phyloP scores from a whole-genome alignment of 495 filamentous ascomycete genomes.

The Bacidia rubella region DNA sequence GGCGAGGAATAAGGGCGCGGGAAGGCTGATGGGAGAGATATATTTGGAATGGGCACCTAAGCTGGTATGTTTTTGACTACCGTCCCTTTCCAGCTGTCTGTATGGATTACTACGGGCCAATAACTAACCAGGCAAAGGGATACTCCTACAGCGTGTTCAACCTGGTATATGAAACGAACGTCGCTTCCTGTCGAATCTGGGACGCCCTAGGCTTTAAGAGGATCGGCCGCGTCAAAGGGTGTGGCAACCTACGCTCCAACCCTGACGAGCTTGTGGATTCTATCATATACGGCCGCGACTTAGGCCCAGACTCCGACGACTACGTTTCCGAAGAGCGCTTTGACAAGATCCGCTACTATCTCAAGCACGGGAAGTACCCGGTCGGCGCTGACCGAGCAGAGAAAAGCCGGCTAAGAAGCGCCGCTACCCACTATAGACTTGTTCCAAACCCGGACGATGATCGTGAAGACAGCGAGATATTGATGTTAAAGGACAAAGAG shows the following conservation, averaged over 20 bases:
- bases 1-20: constrained; percentile 78
- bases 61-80: constrained; percentile 40
- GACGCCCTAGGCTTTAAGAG: constrained; percentile 96
- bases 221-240: constrained; percentile 80
- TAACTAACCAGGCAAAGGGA: constrained; percentile 34
- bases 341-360: constrained; percentile 95
- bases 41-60: constrained; percentile 93
- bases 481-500: constrained; percentile 97
- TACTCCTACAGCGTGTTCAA: constrained; percentile 98
- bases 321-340: constrained; percentile 92
- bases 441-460: constrained; percentile 33
- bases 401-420: constrained; percentile 83
- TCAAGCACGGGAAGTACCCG: constrained; percentile 89
- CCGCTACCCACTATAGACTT: constrained; percentile 91
- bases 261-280: constrained; percentile 78
- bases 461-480: constrained; percentile 46
- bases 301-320: constrained; percentile 66
- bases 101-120: not conserved
- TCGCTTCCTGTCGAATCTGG: constrained; percentile 91
- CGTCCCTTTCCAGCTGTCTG: too few species aligned
- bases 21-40: constrained; percentile 81
- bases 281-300: constrained; percentile 89
- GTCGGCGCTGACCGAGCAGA: constrained; percentile 86
- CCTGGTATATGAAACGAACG: constrained; percentile 94
- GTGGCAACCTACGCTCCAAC: constrained; percentile 69